Evolutionary conservation across 768 basidiomycete species (phyloP).

Genomic region (Mrakia frigida): DNA sequence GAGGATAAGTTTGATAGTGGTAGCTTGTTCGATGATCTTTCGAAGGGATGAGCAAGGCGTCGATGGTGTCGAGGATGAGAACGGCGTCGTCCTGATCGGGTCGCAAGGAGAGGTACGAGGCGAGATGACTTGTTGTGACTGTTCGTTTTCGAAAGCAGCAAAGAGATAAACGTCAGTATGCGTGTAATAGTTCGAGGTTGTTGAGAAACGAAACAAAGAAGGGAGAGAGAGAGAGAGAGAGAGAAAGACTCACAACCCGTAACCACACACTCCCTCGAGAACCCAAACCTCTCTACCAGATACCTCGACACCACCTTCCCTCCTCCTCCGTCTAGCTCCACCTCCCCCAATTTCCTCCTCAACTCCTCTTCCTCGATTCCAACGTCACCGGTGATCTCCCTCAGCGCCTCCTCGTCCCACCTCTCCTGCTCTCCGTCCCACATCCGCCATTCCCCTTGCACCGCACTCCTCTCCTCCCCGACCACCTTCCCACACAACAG

Average conservation of each 20-base stretch:
- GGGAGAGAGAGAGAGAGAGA: background rate
- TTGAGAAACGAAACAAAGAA: no score
- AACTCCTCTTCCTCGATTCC: slow-evolving; percentile 70
- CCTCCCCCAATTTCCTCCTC: slow-evolving; percentile 75
- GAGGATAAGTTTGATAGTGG: slow-evolving; percentile 67
- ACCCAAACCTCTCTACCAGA: slow-evolving; percentile 72
- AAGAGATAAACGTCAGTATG: no score
- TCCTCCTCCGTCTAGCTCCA: slow-evolving; percentile 60
- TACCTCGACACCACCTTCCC: slow-evolving; percentile 69
- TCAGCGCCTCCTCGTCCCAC: slow-evolving; percentile 75
- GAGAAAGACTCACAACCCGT: background rate
- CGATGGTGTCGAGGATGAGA: slow-evolving; percentile 74
- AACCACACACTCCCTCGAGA: slow-evolving; percentile 56
- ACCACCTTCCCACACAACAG: slow-evolving; percentile 57
- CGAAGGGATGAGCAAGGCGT: slow-evolving; percentile 61
- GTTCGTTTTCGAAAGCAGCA: slow-evolving; percentile 54
- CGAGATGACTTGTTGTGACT: slow-evolving; percentile 71
- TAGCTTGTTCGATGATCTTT: slow-evolving; percentile 61
- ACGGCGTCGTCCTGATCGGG: slow-evolving; percentile 70
- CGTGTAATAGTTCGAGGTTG: no score
- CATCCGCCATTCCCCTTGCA: slow-evolving; percentile 64
- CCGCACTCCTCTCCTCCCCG: slow-evolving; percentile 67
- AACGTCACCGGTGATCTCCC: slow-evolving; percentile 60
- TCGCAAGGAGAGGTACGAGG: slow-evolving; percentile 68
- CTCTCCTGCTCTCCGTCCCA: slow-evolving; percentile 61